Evolutionary conservation across 331 rosid genomes (phyloP), one percentile per base, ranked within the genome.

Genomic region (Quercus lobata): DNA sequence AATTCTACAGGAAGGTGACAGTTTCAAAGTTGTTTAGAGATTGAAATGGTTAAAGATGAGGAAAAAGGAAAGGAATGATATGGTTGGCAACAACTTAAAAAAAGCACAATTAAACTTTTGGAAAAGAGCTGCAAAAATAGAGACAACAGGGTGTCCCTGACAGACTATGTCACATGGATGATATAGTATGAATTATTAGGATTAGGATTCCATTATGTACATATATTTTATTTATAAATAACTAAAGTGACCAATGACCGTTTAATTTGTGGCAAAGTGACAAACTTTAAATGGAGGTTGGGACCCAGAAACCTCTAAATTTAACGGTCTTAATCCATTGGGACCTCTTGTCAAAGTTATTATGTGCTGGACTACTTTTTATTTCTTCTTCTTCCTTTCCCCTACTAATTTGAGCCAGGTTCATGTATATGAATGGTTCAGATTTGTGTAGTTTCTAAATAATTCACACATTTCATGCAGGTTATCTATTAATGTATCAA

Each of bases 91-190:
- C 93, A 88, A 88, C 89, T 69, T 78, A 86, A 75, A 86, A 75
- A 84, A 83, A 75, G 80, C 82, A 27, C 29, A 85, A 61, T 84
- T 68, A 76, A 62, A 9, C 84, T 76, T 77, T 79, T 60, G 82
- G 83, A 78, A 71, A 85, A 82, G 88, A 88, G 79, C 83, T 82
- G 74, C 73, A 73, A 54, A 55, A 73, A 70, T 52, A 41, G 83
- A 76, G 87, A 79, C 85, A 86, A 69, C 84, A 83, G 76, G 83
- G 80, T 83, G 79, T 81, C 88, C 80, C 60, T 72, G 91, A 83
- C 91, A 85, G 88, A 86, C 89, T 84, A 84, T 88, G 72, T 79
- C 94, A 90, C 87, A 86, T 92, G 96, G 86, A 91, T 91, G 92
- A 91, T 79, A 61, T 80, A 83, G 84, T 74, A 80, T 88, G 87